These are phyloP conservation scores for Chytridiales sp. DNA, from an alignment of 371 early-diverging fungal genomes.

Conservation along the genomic window DNA sequence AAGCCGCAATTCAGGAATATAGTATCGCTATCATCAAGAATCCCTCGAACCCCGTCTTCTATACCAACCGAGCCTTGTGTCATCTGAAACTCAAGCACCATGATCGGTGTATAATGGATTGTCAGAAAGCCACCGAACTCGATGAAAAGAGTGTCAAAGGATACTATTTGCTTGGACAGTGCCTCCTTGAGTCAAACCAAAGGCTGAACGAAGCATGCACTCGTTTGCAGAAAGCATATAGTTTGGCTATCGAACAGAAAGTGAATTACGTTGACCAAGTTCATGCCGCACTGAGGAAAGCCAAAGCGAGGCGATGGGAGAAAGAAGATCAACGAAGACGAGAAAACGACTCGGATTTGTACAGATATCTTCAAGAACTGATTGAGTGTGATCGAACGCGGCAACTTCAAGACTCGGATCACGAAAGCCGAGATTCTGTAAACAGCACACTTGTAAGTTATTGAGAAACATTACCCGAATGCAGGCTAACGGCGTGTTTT, in stretches of 20 bases:
- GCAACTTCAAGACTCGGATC: too few relatives aligned
- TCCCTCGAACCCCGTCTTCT: conserved; percentile 63
- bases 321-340: conserved; percentile 52
- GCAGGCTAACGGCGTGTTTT: too few relatives aligned
- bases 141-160: conserved; percentile 67
- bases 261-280: conserved; percentile 61
- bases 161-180: conserved; percentile 66
- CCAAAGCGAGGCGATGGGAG: conserved; percentile 67
- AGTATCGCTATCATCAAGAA: conserved; percentile 73
- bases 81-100: conserved; percentile 65
- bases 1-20: conserved; percentile 67
- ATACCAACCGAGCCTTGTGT: conserved; percentile 77
- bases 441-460: neutral
- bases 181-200: conserved; percentile 51
- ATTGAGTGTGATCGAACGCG: conserved; percentile 57
- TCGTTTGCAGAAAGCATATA: conserved; percentile 48
- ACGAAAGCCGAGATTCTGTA: conserved; percentile 10
- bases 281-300: conserved; percentile 52
- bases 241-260: conserved; percentile 56
- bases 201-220: conserved; percentile 56
- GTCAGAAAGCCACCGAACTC: conserved; percentile 70
- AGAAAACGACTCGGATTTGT: conserved; percentile 59
- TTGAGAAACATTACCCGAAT: neutral
- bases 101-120: conserved; percentile 62
- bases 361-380: conserved; percentile 52